These are phyloP conservation scores for Helianthus tuberosus DNA, from an alignment of 129 eudicot species.

Conservation along the genomic window DNA sequence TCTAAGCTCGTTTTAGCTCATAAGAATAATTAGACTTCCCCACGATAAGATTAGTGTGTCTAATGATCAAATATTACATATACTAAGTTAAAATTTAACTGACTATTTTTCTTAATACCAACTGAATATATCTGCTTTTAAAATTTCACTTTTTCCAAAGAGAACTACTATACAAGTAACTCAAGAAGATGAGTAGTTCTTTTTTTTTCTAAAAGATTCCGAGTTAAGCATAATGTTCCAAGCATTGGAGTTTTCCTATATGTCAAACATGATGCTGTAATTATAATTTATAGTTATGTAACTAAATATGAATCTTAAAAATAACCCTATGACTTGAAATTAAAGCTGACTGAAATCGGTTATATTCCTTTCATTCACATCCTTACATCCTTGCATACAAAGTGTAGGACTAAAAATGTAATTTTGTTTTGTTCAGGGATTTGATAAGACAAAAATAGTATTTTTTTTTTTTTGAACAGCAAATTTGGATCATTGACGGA, in stretches of 20 bases:
- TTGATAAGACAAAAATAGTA: constrained; percentile 1
- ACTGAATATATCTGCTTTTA: neutral
- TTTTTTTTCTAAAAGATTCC: constrained; percentile 1
- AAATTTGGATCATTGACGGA: too few species aligned
- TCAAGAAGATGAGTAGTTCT: neutral
- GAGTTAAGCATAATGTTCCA: constrained; percentile 3
- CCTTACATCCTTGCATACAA: neutral
- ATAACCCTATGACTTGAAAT: neutral
- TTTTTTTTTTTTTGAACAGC: too few species aligned
- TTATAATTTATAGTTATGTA: neutral
- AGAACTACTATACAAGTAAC: constrained; percentile 5
- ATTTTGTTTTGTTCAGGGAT: neutral
- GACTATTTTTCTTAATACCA: neutral
- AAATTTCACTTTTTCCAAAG: neutral
- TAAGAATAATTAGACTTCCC: neutral
- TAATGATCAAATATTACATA: neutral
- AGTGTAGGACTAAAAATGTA: constrained; percentile 5
- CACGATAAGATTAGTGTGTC: neutral
- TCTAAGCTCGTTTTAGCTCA: neutral
- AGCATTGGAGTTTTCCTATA: neutral
- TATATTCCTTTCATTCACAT: neutral
- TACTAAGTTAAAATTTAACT: neutral
- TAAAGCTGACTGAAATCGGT: constrained; percentile 1
- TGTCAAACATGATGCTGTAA: neutral
- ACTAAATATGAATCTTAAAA: neutral